Evolutionary conservation across 2,329 filamentous ascomycete species (phyloP), one percentile per base, ranked within the genome.

Genomic region (Clarireedia paspali): DNA sequence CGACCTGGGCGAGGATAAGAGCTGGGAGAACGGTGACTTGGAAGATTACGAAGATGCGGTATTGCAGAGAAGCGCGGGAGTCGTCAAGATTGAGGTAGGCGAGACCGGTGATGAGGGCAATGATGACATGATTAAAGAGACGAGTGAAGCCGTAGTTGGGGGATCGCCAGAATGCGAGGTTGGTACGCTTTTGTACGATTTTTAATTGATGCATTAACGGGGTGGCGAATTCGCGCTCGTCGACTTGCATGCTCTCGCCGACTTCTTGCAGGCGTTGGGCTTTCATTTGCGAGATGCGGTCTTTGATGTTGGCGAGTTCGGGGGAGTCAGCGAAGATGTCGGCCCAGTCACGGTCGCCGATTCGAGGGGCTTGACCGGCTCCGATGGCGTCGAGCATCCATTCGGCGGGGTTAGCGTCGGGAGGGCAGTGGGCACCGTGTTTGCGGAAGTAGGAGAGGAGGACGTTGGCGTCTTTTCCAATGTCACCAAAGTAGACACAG

Each of bases 141-240:
- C 90, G 82, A 0, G 90, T 95, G 70, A 95, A 94, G 52, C 90
- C 84, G 69, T 96, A 96, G 73, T 95, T 91, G 38, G 88, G 88
- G 2, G 87, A 88, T 44, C 91, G 80, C 89, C 89, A 96, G 75
- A 88, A 92, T 0, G 88, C 80, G 3, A 89, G 75, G 69, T 90
- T 87, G 61, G 85, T 89, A 56, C 91, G 84, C 57, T 74, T 77
- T 63, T 83, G 79, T 30, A 95, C 89, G 2, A 88, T 72, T 70
- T 83, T 85, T 70, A 95, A 81, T 75, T 96, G 91, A 69, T 91
- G 88, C 72, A 74, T 75, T 7, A 91, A 71, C 0, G 91, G 88
- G 0, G 89, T 91, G 0, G 91, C 91, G 64, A 88, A 96, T 71
- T 96, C 90, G 64, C 80, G 83, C 61, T 91, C 81, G 2, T 73